A percentile compares a stretch with the other conserved stretches of the same genome.
phyloP scores from a whole-genome alignment of 352 stramenopile species.

The Globisporangium cylindrosporum region DNA sequence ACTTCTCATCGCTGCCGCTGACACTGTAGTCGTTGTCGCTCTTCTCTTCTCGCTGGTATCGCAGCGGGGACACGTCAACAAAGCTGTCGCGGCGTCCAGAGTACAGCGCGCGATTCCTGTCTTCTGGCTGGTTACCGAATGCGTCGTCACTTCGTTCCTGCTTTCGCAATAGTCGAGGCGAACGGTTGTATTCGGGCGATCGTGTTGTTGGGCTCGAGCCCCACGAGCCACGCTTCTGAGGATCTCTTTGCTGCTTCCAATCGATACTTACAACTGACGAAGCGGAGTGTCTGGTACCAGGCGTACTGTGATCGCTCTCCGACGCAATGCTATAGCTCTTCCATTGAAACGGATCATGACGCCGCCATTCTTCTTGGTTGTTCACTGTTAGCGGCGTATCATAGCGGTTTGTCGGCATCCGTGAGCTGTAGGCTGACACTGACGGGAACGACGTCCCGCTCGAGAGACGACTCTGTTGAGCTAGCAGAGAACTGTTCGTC shows the following conservation, averaged over 20 bases:
- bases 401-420: conserved; percentile 13
- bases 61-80: conserved; percentile 4
- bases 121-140: conserved; percentile 4
- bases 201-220: background rate
- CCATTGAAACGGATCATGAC: background rate
- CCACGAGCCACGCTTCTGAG: background rate
- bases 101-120: background rate
- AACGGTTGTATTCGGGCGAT: background rate
- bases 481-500: background rate
- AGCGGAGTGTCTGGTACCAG: background rate
- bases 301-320: background rate
- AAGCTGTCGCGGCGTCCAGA: background rate
- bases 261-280: background rate
- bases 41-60: conserved; percentile 5
- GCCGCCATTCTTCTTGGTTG: conserved; percentile 5
- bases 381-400: background rate
- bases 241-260: background rate
- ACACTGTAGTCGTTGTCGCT: background rate
- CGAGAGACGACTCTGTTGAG: background rate
- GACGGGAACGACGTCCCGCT: background rate
- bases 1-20: background rate
- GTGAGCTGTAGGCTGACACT: background rate
- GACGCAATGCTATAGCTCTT: background rate
- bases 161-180: background rate
- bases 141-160: background rate